Conservation (phyloP, 169 alveolate genomes). For the Plasmodium vivax region DNA sequence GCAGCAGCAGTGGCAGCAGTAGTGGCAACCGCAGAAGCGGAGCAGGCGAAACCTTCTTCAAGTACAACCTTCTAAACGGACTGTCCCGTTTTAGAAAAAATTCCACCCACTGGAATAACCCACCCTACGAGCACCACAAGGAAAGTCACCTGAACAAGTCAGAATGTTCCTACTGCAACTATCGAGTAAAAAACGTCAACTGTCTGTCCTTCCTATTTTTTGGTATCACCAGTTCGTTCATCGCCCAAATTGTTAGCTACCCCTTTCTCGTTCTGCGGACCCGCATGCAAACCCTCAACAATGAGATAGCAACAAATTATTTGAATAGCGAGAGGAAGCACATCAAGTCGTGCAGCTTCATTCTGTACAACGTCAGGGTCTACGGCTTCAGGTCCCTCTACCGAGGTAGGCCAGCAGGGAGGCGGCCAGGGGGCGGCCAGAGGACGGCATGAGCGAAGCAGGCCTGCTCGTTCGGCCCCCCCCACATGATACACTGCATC, state of each 20-base stretch:
- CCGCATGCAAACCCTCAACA: constrained; percentile 63
- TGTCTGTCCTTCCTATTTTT: constrained; percentile 53
- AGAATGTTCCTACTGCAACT: constrained; percentile 34
- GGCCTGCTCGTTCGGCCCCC: background rate
- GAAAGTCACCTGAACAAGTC: constrained; percentile 14
- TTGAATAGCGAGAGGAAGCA: constrained; percentile 48
- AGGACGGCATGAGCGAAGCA: background rate
- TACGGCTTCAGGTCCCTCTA: constrained; percentile 55
- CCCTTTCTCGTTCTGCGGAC: constrained; percentile 64
- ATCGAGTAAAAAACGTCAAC: constrained; percentile 59
- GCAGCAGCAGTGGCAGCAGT: background rate
- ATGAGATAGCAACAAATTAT: constrained; percentile 58
- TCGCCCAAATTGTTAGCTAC: constrained; percentile 58
- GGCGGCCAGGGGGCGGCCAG: background rate
- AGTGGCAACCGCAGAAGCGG: background rate
- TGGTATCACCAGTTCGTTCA: constrained; percentile 62
- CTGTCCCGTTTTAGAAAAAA: background rate
- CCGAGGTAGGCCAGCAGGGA: constrained; percentile 21
- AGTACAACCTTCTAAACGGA: background rate
- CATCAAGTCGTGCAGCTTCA: constrained; percentile 57
- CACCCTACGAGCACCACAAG: background rate
- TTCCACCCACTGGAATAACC: background rate
- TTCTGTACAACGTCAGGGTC: constrained; percentile 37
- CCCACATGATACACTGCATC: background rate
- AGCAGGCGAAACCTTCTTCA: background rate